These are phyloP conservation scores for Cryptococcus sp. DNA, from an alignment of 1,284 basidiomycete species.

Conservation along the genomic window DNA sequence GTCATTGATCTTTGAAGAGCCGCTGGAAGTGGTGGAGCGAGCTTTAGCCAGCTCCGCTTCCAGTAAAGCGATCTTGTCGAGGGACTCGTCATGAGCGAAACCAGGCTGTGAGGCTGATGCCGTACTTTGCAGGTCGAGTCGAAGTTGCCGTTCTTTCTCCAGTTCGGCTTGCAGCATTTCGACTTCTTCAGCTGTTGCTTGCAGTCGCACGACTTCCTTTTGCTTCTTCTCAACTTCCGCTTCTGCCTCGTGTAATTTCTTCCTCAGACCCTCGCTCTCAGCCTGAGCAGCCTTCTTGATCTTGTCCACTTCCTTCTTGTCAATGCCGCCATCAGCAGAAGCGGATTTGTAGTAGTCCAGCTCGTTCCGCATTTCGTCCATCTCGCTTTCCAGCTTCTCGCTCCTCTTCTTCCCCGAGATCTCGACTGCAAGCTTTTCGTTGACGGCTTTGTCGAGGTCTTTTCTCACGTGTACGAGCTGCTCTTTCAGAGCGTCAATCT, in stretches of 20 bases:
- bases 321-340: slow-evolving; percentile 12
- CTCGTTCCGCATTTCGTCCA: slow-evolving; percentile 47
- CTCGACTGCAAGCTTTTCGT: slow-evolving; percentile 49
- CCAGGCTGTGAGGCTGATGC: background rate
- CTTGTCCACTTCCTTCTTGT: slow-evolving; percentile 30
- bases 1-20: slow-evolving; percentile 9
- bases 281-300: slow-evolving; percentile 26
- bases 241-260: slow-evolving; percentile 17
- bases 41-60: slow-evolving; percentile 22
- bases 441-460: slow-evolving; percentile 47
- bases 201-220: slow-evolving; percentile 12
- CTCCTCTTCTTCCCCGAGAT: slow-evolving; percentile 34
- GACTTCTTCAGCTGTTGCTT: slow-evolving; percentile 10
- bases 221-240: slow-evolving; percentile 18
- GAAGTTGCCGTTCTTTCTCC: slow-evolving; percentile 11
- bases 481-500: slow-evolving; percentile 32
- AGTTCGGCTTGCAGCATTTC: slow-evolving; percentile 21
- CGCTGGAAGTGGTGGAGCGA: slow-evolving; percentile 4
- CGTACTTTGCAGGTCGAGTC: slow-evolving; percentile 2
- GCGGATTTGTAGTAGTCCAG: slow-evolving; percentile 35
- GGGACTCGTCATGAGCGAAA: slow-evolving; percentile 2
- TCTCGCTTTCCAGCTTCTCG: slow-evolving; percentile 36
- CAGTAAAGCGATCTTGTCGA: slow-evolving; percentile 18
- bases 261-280: slow-evolving; percentile 21
- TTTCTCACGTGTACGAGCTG: slow-evolving; percentile 35